These are phyloP conservation scores for Lachnellula arida DNA, from an alignment of 2,329 filamentous ascomycete species.

Conservation along the genomic window DNA sequence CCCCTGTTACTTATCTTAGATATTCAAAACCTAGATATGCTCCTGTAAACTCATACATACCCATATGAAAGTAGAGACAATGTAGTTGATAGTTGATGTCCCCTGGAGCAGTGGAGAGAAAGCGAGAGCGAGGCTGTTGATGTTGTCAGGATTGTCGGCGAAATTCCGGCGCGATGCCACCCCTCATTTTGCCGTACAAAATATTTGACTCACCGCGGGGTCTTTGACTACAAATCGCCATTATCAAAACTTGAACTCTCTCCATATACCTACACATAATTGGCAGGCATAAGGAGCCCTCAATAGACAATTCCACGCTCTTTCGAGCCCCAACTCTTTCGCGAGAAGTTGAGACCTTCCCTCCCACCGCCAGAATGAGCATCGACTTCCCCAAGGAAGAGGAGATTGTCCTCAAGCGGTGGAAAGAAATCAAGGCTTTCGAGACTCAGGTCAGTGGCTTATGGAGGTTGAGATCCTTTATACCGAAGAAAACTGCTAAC, in stretches of 20 bases:
- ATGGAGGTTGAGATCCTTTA: constrained; percentile 1
- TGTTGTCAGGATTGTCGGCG: no score
- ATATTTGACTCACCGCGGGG: neutral
- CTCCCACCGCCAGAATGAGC: constrained; percentile 21
- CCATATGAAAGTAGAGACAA: no score
- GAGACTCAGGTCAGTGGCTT: constrained; percentile 54
- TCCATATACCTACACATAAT: neutral
- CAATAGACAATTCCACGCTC: neutral
- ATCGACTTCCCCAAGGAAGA: constrained; percentile 93
- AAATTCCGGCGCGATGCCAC: neutral
- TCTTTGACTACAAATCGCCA: neutral
- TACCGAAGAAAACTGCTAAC: neutral
- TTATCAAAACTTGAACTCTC: neutral
- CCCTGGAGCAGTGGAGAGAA: no score
- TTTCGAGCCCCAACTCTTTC: neutral
- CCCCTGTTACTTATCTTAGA: no score
- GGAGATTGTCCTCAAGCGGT: constrained; percentile 76
- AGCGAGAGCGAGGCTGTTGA: no score
- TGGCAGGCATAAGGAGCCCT: neutral
- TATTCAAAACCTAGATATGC: no score
- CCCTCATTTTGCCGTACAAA: neutral
- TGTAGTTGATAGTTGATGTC: no score
- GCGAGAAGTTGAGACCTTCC: neutral
- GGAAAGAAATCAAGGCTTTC: constrained; percentile 91
- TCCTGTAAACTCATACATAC: no score